Conservation (phyloP, 1,284 basidiomycete species). For the Microbotryum scabiosae region DNA sequence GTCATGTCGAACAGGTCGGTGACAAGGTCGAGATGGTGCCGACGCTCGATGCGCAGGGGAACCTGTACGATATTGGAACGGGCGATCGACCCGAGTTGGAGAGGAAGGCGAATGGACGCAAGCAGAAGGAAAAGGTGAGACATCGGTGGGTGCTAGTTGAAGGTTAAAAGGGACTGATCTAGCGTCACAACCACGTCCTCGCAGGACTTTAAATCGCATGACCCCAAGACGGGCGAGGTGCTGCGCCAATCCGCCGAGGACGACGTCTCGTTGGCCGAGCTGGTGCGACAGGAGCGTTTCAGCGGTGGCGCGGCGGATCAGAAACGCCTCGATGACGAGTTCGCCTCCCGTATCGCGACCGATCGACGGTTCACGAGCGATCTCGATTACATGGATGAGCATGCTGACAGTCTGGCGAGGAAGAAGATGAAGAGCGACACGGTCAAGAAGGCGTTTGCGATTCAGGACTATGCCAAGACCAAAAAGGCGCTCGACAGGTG, state of each 20-base stretch:
- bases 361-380: constrained; percentile 82
- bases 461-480: constrained; percentile 90
- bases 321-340: constrained; percentile 82
- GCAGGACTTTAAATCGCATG: constrained; percentile 64
- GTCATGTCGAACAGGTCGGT: constrained; percentile 28
- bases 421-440: constrained; percentile 92
- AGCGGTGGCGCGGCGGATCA: constrained; percentile 78
- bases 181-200: no score
- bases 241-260: constrained; percentile 77
- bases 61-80: constrained; percentile 82
- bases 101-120: constrained; percentile 48
- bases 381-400: constrained; percentile 92
- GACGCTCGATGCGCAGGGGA: constrained; percentile 75
- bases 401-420: constrained; percentile 80
- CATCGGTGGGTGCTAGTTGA: neutral
- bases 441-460: constrained; percentile 93
- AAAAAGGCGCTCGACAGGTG: constrained; percentile 69
- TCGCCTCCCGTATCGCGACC: constrained; percentile 75
- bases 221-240: constrained; percentile 77
- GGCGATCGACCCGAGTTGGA: constrained; percentile 46
- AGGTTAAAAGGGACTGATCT: no score
- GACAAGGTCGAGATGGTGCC: constrained; percentile 66
- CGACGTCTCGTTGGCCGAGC: constrained; percentile 78
- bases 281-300: constrained; percentile 86
- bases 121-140: constrained; percentile 60